Evolutionary conservation across 352 stramenopile genomes (phyloP).

Genomic region (Pythium angustatum): DNA sequence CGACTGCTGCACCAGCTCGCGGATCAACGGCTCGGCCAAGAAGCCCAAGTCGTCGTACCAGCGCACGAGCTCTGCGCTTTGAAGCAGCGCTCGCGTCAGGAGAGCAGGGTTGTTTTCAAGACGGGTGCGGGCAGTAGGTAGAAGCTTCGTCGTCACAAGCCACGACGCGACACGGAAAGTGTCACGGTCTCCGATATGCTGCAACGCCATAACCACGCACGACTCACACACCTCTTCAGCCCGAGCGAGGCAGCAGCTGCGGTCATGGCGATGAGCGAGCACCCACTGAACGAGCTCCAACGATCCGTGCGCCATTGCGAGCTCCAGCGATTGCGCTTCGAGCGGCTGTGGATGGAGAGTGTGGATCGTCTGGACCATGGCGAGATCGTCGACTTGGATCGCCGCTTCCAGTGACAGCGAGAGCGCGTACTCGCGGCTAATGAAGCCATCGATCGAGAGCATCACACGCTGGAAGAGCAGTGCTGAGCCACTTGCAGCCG

Average conservation of each 20-base stretch:
- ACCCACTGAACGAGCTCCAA: constrained; percentile 10
- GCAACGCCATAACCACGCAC: background rate
- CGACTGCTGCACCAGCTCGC: background rate
- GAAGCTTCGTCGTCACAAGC: background rate
- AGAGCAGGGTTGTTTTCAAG: background rate
- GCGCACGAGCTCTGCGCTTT: background rate
- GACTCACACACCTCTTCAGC: background rate
- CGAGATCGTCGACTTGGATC: constrained; percentile 1
- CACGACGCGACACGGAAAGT: background rate
- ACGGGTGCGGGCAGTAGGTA: background rate
- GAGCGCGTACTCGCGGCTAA: background rate
- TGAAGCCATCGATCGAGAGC: background rate
- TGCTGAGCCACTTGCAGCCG: background rate
- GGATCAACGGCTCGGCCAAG: background rate
- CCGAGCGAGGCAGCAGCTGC: background rate
- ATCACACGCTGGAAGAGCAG: background rate
- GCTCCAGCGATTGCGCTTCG: background rate
- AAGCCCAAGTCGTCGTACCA: background rate
- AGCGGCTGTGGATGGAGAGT: background rate
- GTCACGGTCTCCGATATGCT: background rate
- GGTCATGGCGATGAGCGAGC: background rate
- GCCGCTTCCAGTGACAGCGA: background rate
- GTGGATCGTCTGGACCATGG: constrained; percentile 1
- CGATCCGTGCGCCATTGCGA: background rate
- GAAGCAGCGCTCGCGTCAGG: background rate